phyloP scores from a whole-genome alignment of 164 flowering plant genomes.

The Tetrastigma voinierianum region DNA sequence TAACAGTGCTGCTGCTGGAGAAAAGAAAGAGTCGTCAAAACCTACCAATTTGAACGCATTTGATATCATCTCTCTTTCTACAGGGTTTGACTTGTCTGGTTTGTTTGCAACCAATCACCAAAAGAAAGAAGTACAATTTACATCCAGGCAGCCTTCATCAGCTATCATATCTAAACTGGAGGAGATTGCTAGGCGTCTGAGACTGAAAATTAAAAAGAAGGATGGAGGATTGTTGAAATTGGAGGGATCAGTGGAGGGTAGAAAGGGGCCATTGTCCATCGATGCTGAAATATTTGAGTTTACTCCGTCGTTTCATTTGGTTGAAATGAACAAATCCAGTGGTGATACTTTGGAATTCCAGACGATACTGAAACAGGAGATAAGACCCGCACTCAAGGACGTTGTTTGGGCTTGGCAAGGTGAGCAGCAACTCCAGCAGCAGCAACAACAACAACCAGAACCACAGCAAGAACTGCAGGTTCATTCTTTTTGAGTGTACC shows the following conservation, averaged over 20 bases:
- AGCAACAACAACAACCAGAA: neutral
- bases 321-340: conserved; percentile 38
- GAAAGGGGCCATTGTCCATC: conserved; percentile 28
- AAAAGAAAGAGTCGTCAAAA: conserved; percentile 14
- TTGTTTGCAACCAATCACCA: conserved; percentile 32
- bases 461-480: too few species aligned
- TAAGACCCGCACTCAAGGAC: conserved; percentile 36
- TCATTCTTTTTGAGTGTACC: conserved; percentile 1
- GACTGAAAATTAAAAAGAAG: conserved; percentile 35
- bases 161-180: conserved; percentile 44
- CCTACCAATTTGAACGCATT: conserved; percentile 44
- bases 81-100: conserved; percentile 52
- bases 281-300: conserved; percentile 41
- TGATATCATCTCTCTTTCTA: conserved; percentile 50
- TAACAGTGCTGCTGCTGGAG: neutral
- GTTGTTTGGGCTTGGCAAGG: conserved; percentile 49
- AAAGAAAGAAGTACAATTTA: conserved; percentile 35
- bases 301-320: conserved; percentile 32
- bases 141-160: conserved; percentile 30
- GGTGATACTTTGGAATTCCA: conserved; percentile 43
- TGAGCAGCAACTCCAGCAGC: conserved; percentile 15
- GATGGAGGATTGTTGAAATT: conserved; percentile 44
- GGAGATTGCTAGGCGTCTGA: conserved; percentile 30
- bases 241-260: conserved; percentile 25
- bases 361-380: conserved; percentile 20